A percentile compares a stretch with the other conserved stretches of the same genome.
These are phyloP conservation scores for Microbotryum scabiosae DNA, from an alignment of 1,284 basidiomycete species.

Conservation along the genomic window DNA sequence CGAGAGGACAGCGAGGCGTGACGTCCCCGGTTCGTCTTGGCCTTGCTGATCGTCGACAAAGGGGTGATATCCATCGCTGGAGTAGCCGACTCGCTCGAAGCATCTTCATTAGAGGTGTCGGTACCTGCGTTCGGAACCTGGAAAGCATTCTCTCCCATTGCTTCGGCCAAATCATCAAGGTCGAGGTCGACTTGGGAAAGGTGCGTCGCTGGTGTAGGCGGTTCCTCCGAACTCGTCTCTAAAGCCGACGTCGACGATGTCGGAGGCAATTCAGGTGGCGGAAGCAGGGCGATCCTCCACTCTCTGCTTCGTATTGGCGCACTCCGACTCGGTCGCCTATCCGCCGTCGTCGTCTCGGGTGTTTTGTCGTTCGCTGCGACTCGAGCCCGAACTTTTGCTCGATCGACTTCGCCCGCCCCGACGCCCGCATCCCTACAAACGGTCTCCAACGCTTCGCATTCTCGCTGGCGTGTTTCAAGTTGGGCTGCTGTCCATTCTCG, in stretches of 20 bases:
- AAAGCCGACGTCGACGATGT: background rate
- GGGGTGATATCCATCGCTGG: background rate
- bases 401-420: constrained; percentile 16
- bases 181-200: constrained; percentile 22
- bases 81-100: background rate
- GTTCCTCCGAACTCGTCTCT: background rate
- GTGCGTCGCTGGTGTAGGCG: background rate
- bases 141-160: constrained; percentile 28
- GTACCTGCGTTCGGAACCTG: constrained; percentile 6
- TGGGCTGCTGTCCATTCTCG: background rate
- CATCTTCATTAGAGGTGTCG: background rate
- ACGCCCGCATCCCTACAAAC: constrained; percentile 8
- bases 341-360: background rate
- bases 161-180: constrained; percentile 26
- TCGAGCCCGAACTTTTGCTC: constrained; percentile 16
- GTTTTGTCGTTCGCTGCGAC: background rate
- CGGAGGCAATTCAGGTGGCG: background rate
- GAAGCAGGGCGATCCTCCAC: constrained; percentile 11
- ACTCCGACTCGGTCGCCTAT: background rate
- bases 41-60: background rate
- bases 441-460: constrained; percentile 17
- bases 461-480: background rate
- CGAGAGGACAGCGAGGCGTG: constrained; percentile 28
- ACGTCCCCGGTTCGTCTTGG: constrained; percentile 1
- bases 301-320: background rate